phyloP scores from a whole-genome alignment of 192 early-diverging fungal species.

The Entomortierella parvispora region DNA sequence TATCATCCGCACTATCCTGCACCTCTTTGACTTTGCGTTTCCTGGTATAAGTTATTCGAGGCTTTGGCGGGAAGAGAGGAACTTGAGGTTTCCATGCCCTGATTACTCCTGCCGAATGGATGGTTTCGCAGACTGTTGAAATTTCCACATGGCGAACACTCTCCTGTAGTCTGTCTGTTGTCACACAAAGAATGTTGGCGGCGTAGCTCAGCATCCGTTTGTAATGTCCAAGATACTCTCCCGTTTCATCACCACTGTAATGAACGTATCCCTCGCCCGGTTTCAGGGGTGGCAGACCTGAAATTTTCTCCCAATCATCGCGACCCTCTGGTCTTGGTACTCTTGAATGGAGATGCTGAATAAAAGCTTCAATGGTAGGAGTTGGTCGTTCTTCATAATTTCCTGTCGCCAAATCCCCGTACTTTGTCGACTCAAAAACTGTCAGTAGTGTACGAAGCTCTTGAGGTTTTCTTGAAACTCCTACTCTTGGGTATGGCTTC shows the following conservation, averaged over 20 bases:
- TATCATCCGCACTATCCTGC: too few relatives aligned
- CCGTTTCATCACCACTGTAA: constrained; percentile 9
- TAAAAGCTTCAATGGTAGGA: constrained; percentile 21
- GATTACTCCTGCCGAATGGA: not conserved
- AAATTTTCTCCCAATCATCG: not conserved
- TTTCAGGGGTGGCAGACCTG: constrained; percentile 11
- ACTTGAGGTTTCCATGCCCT: too few relatives aligned
- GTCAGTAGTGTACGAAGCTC: not conserved
- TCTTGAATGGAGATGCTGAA: constrained; percentile 11
- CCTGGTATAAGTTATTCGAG: too few relatives aligned
- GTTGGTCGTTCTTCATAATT: not conserved
- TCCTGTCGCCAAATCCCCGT: not conserved
- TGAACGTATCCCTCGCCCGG: constrained; percentile 29
- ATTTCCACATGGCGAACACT: constrained; percentile 8
- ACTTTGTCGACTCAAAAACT: constrained; percentile 1
- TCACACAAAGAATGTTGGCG: constrained; percentile 12
- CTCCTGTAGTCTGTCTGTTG: not conserved
- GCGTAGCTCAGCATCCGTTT: constrained; percentile 26
- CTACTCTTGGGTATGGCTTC: not conserved
- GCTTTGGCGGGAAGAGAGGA: not conserved
- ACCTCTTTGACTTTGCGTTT: too few relatives aligned
- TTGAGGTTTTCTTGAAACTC: not conserved
- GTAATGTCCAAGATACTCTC: constrained; percentile 20
- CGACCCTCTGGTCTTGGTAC: constrained; percentile 6
- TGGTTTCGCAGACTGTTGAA: not conserved